Percentiles rank a stretch among this genome's conserved stretches.
Conservation (phyloP, 2,329 filamentous ascomycete genomes). For the Didymosphaeria variabile region DNA sequence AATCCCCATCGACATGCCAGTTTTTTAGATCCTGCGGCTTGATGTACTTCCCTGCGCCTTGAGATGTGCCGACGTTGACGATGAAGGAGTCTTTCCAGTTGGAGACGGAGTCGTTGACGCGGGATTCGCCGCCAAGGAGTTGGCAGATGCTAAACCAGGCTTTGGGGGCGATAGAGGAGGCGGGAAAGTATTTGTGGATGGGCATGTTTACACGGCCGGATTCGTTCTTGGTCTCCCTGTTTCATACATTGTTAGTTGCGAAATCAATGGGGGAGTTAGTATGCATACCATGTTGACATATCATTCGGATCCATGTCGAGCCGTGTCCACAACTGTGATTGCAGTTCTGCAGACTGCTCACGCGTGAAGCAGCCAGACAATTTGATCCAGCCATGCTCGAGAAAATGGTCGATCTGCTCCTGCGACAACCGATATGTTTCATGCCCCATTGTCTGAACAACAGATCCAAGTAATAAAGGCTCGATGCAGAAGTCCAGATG, state of each 20-base stretch:
- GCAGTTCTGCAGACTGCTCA: constrained; percentile 59
- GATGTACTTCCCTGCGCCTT: constrained; percentile 59
- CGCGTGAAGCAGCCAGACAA: constrained; percentile 62
- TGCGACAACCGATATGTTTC: constrained; percentile 50
- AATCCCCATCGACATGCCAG: constrained; percentile 78
- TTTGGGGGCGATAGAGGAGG: constrained; percentile 67
- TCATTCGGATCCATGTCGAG: constrained; percentile 71
- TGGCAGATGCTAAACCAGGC: constrained; percentile 74
- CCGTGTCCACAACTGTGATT: constrained; percentile 67
- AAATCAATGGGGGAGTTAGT: neutral
- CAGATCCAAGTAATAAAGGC: neutral
- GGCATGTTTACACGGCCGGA: constrained; percentile 70
- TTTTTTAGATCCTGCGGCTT: constrained; percentile 62
- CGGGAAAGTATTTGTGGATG: constrained; percentile 63
- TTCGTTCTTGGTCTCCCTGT: constrained; percentile 53
- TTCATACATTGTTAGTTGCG: neutral
- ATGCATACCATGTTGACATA: constrained; percentile 67
- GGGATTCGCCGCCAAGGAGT: constrained; percentile 68
- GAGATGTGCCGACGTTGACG: constrained; percentile 70
- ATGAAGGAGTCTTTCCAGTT: constrained; percentile 74
- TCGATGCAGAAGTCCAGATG: neutral
- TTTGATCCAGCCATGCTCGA: constrained; percentile 65
- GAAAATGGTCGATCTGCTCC: constrained; percentile 62
- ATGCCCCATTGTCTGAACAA: constrained; percentile 23
- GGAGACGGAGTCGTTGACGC: constrained; percentile 52